phyloP scores from a whole-genome alignment of 192 early-diverging fungal species.

The Backusella mclennaniae region DNA sequence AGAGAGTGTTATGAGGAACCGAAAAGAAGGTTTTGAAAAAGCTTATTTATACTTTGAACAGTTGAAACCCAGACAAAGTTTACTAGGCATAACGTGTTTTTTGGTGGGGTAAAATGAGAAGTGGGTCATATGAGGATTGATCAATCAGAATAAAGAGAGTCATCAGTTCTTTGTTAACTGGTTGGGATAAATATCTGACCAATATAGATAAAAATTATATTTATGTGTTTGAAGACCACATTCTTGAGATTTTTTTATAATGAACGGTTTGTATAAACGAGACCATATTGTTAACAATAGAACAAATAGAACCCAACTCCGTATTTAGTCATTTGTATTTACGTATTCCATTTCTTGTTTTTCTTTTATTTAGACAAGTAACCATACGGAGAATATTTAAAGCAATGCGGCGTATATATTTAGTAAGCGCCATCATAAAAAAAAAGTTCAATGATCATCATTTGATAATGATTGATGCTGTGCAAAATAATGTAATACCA shows the following conservation, averaged over 20 bases:
- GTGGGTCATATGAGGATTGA: not conserved
- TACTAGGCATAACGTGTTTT: not conserved
- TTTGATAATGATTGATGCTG: not conserved
- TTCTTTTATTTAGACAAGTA: not conserved
- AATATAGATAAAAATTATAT: not conserved
- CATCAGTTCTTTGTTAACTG: not conserved
- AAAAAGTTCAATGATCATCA: not conserved
- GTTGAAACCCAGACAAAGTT: not conserved
- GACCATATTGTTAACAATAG: not conserved
- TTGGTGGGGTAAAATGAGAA: not conserved
- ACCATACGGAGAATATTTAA: not conserved
- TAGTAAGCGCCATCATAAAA: not conserved
- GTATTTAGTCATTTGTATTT: not conserved
- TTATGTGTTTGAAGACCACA: not conserved
- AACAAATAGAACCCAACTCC: not conserved
- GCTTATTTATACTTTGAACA: conserved; percentile 4
- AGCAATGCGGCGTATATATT: not conserved
- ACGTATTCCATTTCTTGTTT: not conserved
- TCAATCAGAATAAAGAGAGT: not conserved
- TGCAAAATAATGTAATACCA: not conserved
- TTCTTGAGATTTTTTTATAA: not conserved
- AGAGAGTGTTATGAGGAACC: not conserved
- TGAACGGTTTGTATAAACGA: not conserved
- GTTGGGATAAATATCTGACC: not conserved
- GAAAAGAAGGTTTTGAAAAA: not conserved